Evolutionary conservation across 139 green algal species (phyloP), one percentile per base, ranked within the genome.

Genomic region (Chlorella ohadii): DNA sequence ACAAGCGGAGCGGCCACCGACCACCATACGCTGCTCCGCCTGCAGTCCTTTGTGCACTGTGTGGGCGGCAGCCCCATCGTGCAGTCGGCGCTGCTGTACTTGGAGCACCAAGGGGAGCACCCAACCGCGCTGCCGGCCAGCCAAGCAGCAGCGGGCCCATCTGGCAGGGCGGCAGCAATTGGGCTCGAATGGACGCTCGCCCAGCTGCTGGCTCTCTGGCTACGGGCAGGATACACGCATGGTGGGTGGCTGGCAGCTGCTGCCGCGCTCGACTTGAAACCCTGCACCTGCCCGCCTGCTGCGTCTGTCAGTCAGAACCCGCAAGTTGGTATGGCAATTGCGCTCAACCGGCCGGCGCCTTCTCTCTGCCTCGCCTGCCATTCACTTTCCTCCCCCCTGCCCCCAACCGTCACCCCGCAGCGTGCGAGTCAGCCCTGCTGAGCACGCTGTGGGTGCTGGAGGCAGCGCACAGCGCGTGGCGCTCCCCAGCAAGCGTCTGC

Each of bases 371-470:
- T 41, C 16, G 13, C 65, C 31, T 44, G n/a, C 9, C n/a, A 13
- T 27, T 28, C 15, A 5, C 7, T 33, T 33, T 72, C 11, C 13
- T 28, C 20, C 70, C 11, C 41, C 6, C 70, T 28, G 3, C 39
- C 11, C 25, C 25, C 68, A 25, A 2, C 38, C 23, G 20, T 27
- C 15, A 0, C 38, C 19, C 3, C 41, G 41, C 70, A 77, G 70
- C 39, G 7, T 38, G 39, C 0, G 70, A 31, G 11, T 31, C 39
- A 12, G 56, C 70, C 11, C 27, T 59, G 70, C 70, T 77, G 70
- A 36, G 39, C 39, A 22, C 41, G 39, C 70, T 77, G 27, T 77
- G 70, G 70, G 39, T 77, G 70, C 70, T 77, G 39, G 22, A 59
- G 39, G 28, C 70, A 39, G 22, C 44, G 41, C 36, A 77, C 11